phyloP scores from a whole-genome alignment of 73 alveolate species.

The Tetrahymena elliotti region DNA sequence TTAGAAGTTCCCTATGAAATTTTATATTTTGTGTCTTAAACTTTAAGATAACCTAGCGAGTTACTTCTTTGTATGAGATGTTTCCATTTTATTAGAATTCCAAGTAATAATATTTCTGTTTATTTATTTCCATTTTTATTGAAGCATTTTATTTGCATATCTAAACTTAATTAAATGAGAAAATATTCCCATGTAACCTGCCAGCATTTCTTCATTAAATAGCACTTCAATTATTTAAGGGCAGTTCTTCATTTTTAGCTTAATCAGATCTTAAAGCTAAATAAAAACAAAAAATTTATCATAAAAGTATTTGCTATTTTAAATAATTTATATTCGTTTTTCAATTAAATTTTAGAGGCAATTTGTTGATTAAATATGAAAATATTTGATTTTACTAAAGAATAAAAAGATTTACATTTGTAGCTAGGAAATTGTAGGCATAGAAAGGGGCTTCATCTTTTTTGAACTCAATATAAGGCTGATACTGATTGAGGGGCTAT shows the following conservation, averaged over 20 bases:
- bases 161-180: neutral
- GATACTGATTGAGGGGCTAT: neutral
- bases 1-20: neutral
- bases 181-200: neutral
- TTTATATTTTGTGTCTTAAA: neutral
- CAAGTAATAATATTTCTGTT: neutral
- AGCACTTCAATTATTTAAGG: neutral
- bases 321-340: too few relatives aligned
- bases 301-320: too few relatives aligned
- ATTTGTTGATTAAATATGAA: too few relatives aligned
- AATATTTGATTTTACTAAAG: too few relatives aligned
- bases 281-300: neutral
- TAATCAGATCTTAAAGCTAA: neutral
- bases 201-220: neutral
- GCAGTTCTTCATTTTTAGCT: neutral
- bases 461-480: neutral
- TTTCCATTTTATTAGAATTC: neutral
- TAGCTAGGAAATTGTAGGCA: neutral
- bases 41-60: neutral
- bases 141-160: neutral
- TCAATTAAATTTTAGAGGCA: too few relatives aligned
- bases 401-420: neutral
- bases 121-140: neutral
- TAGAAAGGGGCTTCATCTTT: neutral
- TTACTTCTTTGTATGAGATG: neutral